Percentiles rank a stretch among this genome's conserved stretches.
phyloP scores from a whole-genome alignment of 805 yeast genomes.

The Saturnispora zaruensis region DNA sequence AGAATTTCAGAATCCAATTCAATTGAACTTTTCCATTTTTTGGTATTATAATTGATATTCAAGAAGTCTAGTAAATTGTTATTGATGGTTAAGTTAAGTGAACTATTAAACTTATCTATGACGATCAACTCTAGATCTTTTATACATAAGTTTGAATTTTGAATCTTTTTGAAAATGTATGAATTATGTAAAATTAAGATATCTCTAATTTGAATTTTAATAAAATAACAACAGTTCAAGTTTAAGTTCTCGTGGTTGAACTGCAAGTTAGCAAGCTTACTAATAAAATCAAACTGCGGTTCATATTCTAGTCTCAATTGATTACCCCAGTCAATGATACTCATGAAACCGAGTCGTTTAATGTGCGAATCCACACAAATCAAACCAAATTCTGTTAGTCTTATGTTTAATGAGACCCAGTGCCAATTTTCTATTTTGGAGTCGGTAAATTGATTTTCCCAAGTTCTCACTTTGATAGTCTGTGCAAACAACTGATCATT shows the following conservation, averaged over 20 bases:
- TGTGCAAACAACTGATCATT: neutral
- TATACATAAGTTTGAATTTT: neutral
- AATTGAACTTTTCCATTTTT: neutral
- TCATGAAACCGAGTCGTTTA: neutral
- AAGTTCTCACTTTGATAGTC: neutral
- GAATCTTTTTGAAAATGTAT: constrained; percentile 1
- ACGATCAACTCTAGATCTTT: constrained; percentile 7
- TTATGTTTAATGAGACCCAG: neutral
- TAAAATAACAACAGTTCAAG: neutral
- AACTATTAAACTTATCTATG: constrained; percentile 2
- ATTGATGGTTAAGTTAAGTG: neutral
- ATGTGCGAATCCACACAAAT: neutral
- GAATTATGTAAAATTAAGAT: neutral
- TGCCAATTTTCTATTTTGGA: neutral
- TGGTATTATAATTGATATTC: neutral
- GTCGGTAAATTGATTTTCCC: neutral
- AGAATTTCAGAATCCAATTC: constrained; percentile 2
- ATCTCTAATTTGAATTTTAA: constrained; percentile 1
- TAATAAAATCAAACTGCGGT: neutral
- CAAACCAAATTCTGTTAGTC: neutral
- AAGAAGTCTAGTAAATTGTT: constrained; percentile 3
- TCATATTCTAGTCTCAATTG: neutral
- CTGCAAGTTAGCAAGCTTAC: neutral
- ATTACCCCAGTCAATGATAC: neutral
- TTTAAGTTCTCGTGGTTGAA: constrained; percentile 4